Percentiles rank a stretch among this genome's conserved stretches.
Conservation (phyloP, 2,329 filamentous ascomycete genomes). For the Achaetomium macrosporum region DNA sequence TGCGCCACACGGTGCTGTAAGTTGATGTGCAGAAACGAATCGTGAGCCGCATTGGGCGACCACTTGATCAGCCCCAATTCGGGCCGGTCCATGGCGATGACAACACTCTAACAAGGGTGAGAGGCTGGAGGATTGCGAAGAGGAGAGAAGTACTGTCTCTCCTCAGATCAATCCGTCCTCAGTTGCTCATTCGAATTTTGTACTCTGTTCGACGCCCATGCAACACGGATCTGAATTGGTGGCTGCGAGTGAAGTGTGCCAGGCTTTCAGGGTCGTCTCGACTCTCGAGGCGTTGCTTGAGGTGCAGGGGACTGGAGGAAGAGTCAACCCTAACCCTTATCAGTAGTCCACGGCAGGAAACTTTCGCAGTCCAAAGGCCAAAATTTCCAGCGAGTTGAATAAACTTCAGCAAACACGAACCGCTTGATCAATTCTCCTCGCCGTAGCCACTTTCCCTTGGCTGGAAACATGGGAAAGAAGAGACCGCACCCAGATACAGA, state of each 20-base stretch:
- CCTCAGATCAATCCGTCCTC: constrained; percentile 5
- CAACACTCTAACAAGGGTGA: neutral
- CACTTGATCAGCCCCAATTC: constrained; percentile 61
- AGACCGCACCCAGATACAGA: constrained; percentile 26
- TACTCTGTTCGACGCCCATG: neutral
- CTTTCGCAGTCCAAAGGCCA: neutral
- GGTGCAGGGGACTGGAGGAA: no score
- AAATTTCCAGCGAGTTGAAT: constrained; percentile 6
- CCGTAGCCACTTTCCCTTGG: neutral
- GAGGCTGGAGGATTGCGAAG: constrained; percentile 7
- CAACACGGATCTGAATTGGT: neutral
- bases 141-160: neutral
- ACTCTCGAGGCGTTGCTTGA: no score
- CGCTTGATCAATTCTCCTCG: no score
- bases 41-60: constrained; percentile 53
- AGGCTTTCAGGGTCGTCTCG: neutral
- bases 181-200: neutral
- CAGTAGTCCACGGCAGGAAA: constrained; percentile 1
- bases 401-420: neutral
- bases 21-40: constrained; percentile 61
- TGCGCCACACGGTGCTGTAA: constrained; percentile 58
- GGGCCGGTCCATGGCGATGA: constrained; percentile 46
- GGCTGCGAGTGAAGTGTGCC: no score
- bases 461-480: constrained; percentile 28
- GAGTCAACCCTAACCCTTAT: constrained; percentile 19